Evolutionary conservation across 805 yeast genomes (phyloP).

Genomic region (Allodekkera sacchari): DNA sequence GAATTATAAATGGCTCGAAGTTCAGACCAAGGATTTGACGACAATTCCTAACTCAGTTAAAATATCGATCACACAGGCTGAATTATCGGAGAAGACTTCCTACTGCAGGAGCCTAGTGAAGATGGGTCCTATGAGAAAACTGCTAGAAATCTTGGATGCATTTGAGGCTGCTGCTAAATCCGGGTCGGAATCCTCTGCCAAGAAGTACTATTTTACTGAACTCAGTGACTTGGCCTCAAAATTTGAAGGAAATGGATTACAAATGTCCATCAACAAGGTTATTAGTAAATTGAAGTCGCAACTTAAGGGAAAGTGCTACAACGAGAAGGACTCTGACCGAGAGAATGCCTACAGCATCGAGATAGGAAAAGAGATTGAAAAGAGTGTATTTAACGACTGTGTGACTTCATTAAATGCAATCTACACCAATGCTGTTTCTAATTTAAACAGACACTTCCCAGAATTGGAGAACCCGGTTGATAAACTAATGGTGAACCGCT

Average conservation of each 20-base stretch:
- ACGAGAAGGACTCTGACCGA: conserved; percentile 4
- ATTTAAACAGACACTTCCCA: conserved; percentile 48
- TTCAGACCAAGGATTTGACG: conserved; percentile 25
- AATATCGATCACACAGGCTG: conserved; percentile 22
- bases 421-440: conserved; percentile 43
- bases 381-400: conserved; percentile 47
- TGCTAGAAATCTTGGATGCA: conserved; percentile 57
- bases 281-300: conserved; percentile 51
- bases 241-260: conserved; percentile 53
- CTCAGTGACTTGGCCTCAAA: conserved; percentile 46
- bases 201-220: conserved; percentile 57
- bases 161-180: conserved; percentile 43
- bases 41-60: conserved; percentile 15
- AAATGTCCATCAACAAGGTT: conserved; percentile 44
- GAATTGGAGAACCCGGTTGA: conserved; percentile 22
- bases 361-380: conserved; percentile 34
- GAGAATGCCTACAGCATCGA: conserved; percentile 22
- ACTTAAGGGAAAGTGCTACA: conserved; percentile 22
- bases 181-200: conserved; percentile 41
- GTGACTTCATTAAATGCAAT: conserved; percentile 67
- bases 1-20: conserved; percentile 45
- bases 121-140: conserved; percentile 54
- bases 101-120: conserved; percentile 40
- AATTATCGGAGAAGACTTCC: conserved; percentile 25
- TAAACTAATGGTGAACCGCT: conserved; percentile 22